These are phyloP conservation scores for Metroxylon sagu DNA, from an alignment of 176 grass and related monocot genomes.

Conservation along the genomic window DNA sequence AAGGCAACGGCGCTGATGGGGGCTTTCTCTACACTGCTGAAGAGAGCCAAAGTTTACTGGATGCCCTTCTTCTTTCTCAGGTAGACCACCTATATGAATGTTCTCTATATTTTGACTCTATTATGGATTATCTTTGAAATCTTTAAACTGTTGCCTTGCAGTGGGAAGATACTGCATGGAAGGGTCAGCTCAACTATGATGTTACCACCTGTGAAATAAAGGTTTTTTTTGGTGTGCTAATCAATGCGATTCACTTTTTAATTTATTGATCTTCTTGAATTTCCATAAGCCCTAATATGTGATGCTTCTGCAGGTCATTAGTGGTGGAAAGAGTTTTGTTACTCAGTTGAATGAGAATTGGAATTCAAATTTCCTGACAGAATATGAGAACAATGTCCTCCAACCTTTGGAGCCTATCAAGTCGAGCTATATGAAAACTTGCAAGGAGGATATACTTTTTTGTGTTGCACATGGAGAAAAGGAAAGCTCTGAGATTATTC, in stretches of 20 bases:
- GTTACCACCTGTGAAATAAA: constrained; percentile 54
- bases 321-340: constrained; percentile 43
- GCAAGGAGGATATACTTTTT: constrained; percentile 39
- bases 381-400: constrained; percentile 19
- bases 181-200: constrained; percentile 45
- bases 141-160: constrained; percentile 11
- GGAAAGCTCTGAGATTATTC: constrained; percentile 38
- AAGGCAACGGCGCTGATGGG: constrained; percentile 12
- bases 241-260: background rate
- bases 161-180: constrained; percentile 48
- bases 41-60: constrained; percentile 36
- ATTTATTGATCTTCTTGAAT: background rate
- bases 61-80: constrained; percentile 48
- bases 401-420: constrained; percentile 15
- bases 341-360: constrained; percentile 65
- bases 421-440: constrained; percentile 25
- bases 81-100: constrained; percentile 15
- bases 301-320: constrained; percentile 34
- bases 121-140: constrained; percentile 9
- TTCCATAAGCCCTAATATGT: too few species aligned
- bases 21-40: constrained; percentile 8
- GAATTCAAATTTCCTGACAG: constrained; percentile 26
- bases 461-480: constrained; percentile 54
- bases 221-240: constrained; percentile 18
- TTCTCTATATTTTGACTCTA: background rate